Conservation (phyloP, 495 filamentous ascomycete species). For the Penicillium salamii region DNA sequence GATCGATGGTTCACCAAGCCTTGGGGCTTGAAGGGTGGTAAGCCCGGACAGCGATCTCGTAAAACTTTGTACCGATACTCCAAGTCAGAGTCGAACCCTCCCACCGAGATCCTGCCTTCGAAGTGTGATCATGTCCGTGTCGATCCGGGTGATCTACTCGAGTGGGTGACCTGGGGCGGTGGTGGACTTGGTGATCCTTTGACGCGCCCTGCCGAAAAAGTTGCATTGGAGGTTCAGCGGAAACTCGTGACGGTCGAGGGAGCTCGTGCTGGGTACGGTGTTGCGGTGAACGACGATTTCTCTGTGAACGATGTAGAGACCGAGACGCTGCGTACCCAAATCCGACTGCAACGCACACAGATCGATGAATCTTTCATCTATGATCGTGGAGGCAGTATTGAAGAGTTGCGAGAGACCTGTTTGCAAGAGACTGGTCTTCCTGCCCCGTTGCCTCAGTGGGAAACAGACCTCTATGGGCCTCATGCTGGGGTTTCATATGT, state of each 20-base stretch:
- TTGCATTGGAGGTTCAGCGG: slow-evolving; percentile 45
- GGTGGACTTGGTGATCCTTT: slow-evolving; percentile 50
- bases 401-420: slow-evolving; percentile 28
- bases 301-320: slow-evolving; percentile 30
- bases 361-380: slow-evolving; percentile 20
- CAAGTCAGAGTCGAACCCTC: slow-evolving; percentile 22
- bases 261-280: slow-evolving; percentile 41
- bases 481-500: slow-evolving; percentile 34
- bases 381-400: slow-evolving; percentile 39
- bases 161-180: slow-evolving; percentile 53
- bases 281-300: slow-evolving; percentile 33
- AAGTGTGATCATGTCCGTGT: slow-evolving; percentile 51
- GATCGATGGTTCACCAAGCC: slow-evolving; percentile 53
- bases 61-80: slow-evolving; percentile 43
- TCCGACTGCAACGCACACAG: slow-evolving; percentile 16
- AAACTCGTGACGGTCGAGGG: slow-evolving; percentile 46
- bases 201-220: slow-evolving; percentile 42
- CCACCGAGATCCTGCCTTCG: slow-evolving; percentile 31
- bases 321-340: slow-evolving; percentile 26
- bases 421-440: slow-evolving; percentile 38
- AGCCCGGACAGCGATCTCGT: slow-evolving; percentile 41
- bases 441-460: slow-evolving; percentile 35
- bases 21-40: slow-evolving; percentile 47
- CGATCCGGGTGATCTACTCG: slow-evolving; percentile 45
- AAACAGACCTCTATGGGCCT: slow-evolving; percentile 33